These are phyloP conservation scores for Chrysosporium queenslandicum DNA, from an alignment of 2,329 filamentous ascomycete genomes.

Conservation along the genomic window DNA sequence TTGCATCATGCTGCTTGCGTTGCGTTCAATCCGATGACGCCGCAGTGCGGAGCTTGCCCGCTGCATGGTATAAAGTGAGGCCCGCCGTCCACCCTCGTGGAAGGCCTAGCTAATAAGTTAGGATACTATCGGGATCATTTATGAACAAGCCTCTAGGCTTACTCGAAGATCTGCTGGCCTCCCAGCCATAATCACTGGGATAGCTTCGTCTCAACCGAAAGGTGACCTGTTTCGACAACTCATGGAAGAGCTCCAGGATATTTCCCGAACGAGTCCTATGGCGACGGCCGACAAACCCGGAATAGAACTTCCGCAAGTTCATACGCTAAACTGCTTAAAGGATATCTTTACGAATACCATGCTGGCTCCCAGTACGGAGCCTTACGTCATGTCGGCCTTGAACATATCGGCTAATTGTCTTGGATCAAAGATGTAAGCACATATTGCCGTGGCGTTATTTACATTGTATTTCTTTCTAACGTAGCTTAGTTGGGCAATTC, in stretches of 20 bases:
- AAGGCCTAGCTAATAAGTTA: conserved; percentile 18
- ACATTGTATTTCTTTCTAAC: conserved; percentile 2
- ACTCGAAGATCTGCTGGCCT: conserved; percentile 88
- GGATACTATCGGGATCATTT: conserved; percentile 57
- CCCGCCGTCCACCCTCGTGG: background rate
- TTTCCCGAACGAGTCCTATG: conserved; percentile 28
- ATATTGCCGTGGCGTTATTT: background rate
- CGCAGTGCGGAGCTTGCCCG: conserved; percentile 42
- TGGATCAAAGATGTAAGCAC: conserved; percentile 60
- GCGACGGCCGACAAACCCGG: conserved; percentile 30
- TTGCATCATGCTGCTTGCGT: conserved; percentile 66
- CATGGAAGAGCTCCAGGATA: conserved; percentile 33
- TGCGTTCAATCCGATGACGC: conserved; percentile 45
- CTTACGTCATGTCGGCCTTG: conserved; percentile 62
- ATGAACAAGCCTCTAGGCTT: conserved; percentile 62
- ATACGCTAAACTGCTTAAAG: conserved; percentile 87
- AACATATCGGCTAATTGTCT: conserved; percentile 71
- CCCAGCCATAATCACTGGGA: conserved; percentile 72
- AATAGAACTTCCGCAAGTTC: conserved; percentile 71
- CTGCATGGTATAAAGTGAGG: conserved; percentile 60
- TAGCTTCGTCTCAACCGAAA: conserved; percentile 55
- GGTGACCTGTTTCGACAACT: conserved; percentile 36
- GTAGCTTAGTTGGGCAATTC: conserved; percentile 66
- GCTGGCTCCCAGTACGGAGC: conserved; percentile 62
- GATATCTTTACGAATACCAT: conserved; percentile 80